A percentile compares a stretch with the other conserved stretches of the same genome.
phyloP scores from a whole-genome alignment of 2,329 filamentous ascomycete genomes.

The Penicillium sp. region DNA sequence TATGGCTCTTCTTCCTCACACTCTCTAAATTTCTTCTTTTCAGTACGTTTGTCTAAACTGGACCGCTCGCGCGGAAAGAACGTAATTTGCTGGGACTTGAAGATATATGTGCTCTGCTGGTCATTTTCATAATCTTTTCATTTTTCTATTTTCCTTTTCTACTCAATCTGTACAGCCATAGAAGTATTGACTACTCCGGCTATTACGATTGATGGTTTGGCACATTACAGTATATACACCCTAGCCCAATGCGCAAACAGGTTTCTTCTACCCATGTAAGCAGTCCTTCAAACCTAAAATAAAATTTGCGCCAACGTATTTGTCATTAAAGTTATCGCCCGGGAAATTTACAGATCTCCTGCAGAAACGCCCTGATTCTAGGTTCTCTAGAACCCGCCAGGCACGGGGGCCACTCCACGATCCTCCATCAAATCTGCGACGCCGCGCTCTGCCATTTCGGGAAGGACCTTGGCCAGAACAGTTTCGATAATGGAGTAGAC shows the following conservation, averaged over 20 bases:
- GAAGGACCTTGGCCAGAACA: slow-evolving; percentile 75
- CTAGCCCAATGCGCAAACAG: neutral
- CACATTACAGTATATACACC: neutral
- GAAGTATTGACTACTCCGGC: neutral
- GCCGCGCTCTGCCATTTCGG: slow-evolving; percentile 73
- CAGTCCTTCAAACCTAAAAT: neutral
- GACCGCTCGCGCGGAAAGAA: slow-evolving; percentile 26
- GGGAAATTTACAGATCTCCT: neutral
- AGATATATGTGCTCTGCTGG: slow-evolving; percentile 7
- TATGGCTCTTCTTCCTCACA: slow-evolving; percentile 1
- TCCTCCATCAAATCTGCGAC: slow-evolving; percentile 72
- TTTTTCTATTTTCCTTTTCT: slow-evolving; percentile 9
- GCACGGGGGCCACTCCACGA: slow-evolving; percentile 50
- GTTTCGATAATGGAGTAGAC: slow-evolving; percentile 80
- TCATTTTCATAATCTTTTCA: slow-evolving; percentile 3
- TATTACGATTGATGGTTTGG: neutral
- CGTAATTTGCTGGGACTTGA: slow-evolving; percentile 10
- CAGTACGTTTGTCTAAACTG: slow-evolving; percentile 12
- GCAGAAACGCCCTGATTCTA: slow-evolving; percentile 2
- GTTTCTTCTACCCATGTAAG: too few relatives aligned
- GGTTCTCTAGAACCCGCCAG: slow-evolving; percentile 13
- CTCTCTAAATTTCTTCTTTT: slow-evolving; percentile 4
- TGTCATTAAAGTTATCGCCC: neutral
- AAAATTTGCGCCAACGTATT: neutral
- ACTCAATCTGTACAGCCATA: neutral